Evolutionary conservation across 2,329 filamentous ascomycete species (phyloP).

Genomic region (Microdochium trichocladiopsis): DNA sequence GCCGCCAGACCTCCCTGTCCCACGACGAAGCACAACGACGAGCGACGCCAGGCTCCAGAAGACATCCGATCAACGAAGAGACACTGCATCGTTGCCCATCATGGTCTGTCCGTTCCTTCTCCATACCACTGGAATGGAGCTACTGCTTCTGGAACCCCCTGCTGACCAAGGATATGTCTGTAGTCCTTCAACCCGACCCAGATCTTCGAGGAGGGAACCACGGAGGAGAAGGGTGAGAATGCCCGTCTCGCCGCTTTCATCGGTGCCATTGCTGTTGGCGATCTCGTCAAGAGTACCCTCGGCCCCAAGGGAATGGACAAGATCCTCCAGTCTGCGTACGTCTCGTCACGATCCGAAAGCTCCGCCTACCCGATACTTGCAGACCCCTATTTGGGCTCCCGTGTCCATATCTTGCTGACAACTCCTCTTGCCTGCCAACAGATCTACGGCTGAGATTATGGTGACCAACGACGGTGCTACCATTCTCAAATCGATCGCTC

Average conservation of each 20-base stretch:
- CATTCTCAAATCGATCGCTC: conserved; percentile 94
- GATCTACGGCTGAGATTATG: conserved; percentile 93
- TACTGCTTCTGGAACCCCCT: background rate
- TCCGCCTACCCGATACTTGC: background rate
- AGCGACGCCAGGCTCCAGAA: background rate
- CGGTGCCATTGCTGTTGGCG: conserved; percentile 94
- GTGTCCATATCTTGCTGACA: background rate
- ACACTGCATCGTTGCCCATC: background rate
- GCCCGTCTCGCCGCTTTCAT: conserved; percentile 97
- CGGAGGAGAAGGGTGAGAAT: conserved; percentile 98
- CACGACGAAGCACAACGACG: background rate
- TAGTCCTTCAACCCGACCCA: conserved; percentile 80
- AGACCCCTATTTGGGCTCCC: background rate
- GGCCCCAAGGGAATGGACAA: conserved; percentile 99
- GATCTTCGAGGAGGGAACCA: conserved; percentile 96
- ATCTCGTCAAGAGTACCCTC: conserved; percentile 93
- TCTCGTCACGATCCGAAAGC: conserved; percentile 11
- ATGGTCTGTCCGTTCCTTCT: background rate
- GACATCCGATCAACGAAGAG: background rate
- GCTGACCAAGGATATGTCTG: conserved; percentile 17
- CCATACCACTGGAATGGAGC: background rate
- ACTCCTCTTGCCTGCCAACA: conserved; percentile 27
- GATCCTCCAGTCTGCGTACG: conserved; percentile 89
- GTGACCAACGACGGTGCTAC: conserved; percentile 98
- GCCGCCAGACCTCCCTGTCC: background rate